These are phyloP conservation scores for Talaromyces sp. DNA, from an alignment of 2,329 filamentous ascomycete genomes.

Conservation along the genomic window DNA sequence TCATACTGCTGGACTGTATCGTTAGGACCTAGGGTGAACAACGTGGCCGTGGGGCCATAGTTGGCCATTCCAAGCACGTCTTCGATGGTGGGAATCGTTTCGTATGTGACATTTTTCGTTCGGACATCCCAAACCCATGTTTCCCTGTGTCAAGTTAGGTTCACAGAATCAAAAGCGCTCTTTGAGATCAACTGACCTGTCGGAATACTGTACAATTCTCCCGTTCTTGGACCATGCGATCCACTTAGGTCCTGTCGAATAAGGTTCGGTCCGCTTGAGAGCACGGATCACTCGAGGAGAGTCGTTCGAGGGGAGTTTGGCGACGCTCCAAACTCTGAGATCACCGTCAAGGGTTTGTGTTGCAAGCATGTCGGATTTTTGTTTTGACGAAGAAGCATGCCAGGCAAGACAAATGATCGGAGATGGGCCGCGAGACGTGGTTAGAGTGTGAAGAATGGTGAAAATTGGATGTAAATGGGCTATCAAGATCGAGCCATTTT, in stretches of 20 bases:
- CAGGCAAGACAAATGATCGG: constrained; percentile 82
- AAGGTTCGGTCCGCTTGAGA: constrained; percentile 68
- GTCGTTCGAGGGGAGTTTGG: constrained; percentile 69
- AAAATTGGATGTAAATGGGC: constrained; percentile 86
- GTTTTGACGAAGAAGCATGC: constrained; percentile 93
- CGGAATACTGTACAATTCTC: constrained; percentile 84
- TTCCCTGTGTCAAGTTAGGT: constrained; percentile 52
- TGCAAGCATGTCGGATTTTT: constrained; percentile 97
- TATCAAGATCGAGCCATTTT: constrained; percentile 90
- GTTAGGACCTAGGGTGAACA: constrained; percentile 86
- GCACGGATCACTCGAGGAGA: constrained; percentile 84
- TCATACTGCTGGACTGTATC: constrained; percentile 94
- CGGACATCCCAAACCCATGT: constrained; percentile 95
- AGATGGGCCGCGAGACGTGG: constrained; percentile 76
- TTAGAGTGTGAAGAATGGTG: constrained; percentile 88
- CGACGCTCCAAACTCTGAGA: constrained; percentile 90
- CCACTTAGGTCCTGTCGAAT: constrained; percentile 77
- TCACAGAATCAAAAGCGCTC: not conserved
- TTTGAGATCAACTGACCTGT: constrained; percentile 61
- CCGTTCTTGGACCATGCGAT: constrained; percentile 98
- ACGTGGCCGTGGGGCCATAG: constrained; percentile 81
- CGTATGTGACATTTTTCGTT: constrained; percentile 93
- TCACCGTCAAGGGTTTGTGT: constrained; percentile 90
- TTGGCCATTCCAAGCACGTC: constrained; percentile 76
- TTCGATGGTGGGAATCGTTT: constrained; percentile 78